Percentiles rank a stretch among this genome's conserved stretches.
These are phyloP conservation scores for Fistulinella staudtii DNA, from an alignment of 1,284 basidiomycete genomes.

Conservation along the genomic window DNA sequence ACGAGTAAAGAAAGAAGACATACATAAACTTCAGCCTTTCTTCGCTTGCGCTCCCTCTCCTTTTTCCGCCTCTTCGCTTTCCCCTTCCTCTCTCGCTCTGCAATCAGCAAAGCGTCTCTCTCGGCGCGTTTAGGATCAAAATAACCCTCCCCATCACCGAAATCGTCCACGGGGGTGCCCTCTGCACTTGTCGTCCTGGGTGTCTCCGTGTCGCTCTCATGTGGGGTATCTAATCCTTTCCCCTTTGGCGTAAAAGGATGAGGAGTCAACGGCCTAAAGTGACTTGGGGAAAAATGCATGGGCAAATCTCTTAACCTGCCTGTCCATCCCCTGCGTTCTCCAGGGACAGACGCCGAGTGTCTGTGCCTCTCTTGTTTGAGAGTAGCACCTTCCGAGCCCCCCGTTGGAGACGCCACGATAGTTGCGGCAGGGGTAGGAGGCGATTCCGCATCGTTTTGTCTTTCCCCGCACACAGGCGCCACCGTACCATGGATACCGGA, in stretches of 20 bases:
- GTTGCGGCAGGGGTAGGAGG: constrained; percentile 18
- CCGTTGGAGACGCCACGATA: constrained; percentile 16
- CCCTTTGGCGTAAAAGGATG: constrained; percentile 15
- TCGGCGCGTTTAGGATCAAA: constrained; percentile 24
- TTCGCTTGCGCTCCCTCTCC: constrained; percentile 60
- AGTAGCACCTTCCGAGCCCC: constrained; percentile 9
- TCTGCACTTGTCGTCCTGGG: constrained; percentile 17
- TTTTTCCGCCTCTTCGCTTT: constrained; percentile 37
- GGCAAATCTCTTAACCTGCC: constrained; percentile 21
- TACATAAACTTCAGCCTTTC: constrained; percentile 76
- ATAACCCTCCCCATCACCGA: constrained; percentile 24
- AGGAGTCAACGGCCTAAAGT: constrained; percentile 12
- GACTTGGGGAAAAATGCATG: constrained; percentile 13
- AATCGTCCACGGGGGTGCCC: constrained; percentile 21
- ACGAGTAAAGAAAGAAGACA: constrained; percentile 26
- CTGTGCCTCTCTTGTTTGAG: background rate
- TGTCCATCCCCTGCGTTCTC: constrained; percentile 24
- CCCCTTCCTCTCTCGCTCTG: constrained; percentile 24
- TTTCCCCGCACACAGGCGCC: background rate
- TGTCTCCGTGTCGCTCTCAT: constrained; percentile 18
- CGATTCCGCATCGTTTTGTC: constrained; percentile 6
- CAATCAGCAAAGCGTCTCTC: constrained; percentile 13
- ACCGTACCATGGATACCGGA: background rate
- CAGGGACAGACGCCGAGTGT: constrained; percentile 1
- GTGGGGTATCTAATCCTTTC: constrained; percentile 4